These are phyloP conservation scores for Sergeia podlipaevii DNA, from an alignment of 208 protist genomes.

Conservation along the genomic window DNA sequence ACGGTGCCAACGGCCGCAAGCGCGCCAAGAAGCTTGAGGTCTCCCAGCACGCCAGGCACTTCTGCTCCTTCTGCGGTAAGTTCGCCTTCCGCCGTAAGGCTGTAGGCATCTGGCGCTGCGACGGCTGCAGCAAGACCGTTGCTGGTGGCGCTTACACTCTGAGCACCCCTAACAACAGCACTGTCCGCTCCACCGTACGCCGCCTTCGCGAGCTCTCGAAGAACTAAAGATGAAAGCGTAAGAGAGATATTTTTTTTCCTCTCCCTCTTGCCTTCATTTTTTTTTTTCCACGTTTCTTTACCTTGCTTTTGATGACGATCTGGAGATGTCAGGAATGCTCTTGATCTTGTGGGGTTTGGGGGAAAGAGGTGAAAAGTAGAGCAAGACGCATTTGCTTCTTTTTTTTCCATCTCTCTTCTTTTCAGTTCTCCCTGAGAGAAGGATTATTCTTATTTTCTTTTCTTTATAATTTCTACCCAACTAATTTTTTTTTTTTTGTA, in stretches of 20 bases:
- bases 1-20: conserved; percentile 99
- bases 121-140: conserved; percentile 95
- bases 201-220: conserved; percentile 96
- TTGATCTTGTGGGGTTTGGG: no score
- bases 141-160: conserved; percentile 98
- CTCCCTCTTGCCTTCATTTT: conserved; percentile 2
- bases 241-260: conserved; percentile 5
- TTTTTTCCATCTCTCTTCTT: neutral
- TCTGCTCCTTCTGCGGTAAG: conserved; percentile 99
- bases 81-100: conserved; percentile 95
- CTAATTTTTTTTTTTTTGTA: conserved; percentile 13
- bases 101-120: conserved; percentile 99
- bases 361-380: no score
- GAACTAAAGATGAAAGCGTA: no score
- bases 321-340: no score
- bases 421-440: neutral
- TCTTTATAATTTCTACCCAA: neutral
- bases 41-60: conserved; percentile 98
- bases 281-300: neutral
- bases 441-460: neutral
- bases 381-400: no score
- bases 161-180: conserved; percentile 94
- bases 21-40: conserved; percentile 99
- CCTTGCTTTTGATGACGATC: no score
- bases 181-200: conserved; percentile 97